phyloP scores from a whole-genome alignment of 2,329 filamentous ascomycete genomes.

The Diaporthe eres region DNA sequence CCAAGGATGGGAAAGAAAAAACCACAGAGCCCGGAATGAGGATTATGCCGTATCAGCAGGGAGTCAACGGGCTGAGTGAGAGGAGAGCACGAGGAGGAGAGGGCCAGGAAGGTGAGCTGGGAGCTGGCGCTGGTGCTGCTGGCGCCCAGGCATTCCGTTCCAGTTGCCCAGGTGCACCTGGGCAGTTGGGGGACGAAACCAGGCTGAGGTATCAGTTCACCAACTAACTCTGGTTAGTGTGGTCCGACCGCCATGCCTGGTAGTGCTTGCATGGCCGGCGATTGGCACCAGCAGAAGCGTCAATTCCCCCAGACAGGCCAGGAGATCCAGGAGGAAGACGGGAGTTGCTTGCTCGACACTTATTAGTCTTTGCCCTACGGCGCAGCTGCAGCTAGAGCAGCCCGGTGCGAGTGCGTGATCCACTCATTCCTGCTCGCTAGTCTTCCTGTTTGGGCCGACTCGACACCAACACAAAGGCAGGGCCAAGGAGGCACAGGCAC shows the following conservation, averaged over 20 bases:
- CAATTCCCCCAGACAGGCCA: conserved; percentile 5
- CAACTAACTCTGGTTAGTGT: conserved; percentile 39
- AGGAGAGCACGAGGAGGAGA: conserved; percentile 7
- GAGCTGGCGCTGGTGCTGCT: conserved; percentile 1
- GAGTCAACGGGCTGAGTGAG: conserved; percentile 3
- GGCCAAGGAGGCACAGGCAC: background rate
- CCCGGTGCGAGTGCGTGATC: conserved; percentile 3
- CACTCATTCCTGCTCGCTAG: conserved; percentile 31
- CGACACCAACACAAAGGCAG: conserved; percentile 4
- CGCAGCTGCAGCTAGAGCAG: conserved; percentile 31
- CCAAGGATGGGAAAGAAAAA: background rate
- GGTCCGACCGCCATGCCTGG: conserved; percentile 25
- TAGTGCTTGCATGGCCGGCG: conserved; percentile 38
- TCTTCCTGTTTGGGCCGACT: conserved; percentile 9
- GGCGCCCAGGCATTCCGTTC: conserved; percentile 28
- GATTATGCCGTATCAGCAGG: conserved; percentile 33
- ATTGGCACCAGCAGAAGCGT: conserved; percentile 19
- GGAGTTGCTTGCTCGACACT: conserved; percentile 29
- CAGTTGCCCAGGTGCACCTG: conserved; percentile 22
- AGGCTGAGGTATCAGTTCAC: conserved; percentile 36
- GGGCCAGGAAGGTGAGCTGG: background rate
- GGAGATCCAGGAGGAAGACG: conserved; percentile 6
- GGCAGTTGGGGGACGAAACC: conserved; percentile 27
- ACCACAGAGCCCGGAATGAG: background rate
- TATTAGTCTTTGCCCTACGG: conserved; percentile 24